Evolutionary conservation across 495 filamentous ascomycete genomes (phyloP).

Genomic region (Xylaria sp.): DNA sequence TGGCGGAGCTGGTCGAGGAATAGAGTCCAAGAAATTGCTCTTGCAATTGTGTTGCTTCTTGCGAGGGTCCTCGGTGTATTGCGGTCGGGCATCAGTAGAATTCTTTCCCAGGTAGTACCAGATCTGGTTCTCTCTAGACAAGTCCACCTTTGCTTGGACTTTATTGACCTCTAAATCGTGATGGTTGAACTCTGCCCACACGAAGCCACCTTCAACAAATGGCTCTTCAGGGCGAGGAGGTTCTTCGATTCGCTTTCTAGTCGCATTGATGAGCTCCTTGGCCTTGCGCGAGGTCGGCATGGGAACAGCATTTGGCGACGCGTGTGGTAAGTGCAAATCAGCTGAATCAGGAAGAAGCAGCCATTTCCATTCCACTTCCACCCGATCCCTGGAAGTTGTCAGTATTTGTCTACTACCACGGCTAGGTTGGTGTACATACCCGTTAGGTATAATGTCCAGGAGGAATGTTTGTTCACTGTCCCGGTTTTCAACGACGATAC

Average conservation of each 20-base stretch:
- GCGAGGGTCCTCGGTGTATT: constrained; percentile 84
- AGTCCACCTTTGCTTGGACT: constrained; percentile 64
- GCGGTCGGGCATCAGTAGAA: constrained; percentile 90
- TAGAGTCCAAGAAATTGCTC: constrained; percentile 68
- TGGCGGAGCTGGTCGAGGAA: constrained; percentile 57
- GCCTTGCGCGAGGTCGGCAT: constrained; percentile 62
- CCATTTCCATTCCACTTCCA: constrained; percentile 83
- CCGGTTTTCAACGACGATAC: constrained; percentile 85
- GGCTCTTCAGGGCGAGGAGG: constrained; percentile 71
- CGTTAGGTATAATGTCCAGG: constrained; percentile 85
- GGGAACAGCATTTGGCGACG: constrained; percentile 63
- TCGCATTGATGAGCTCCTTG: constrained; percentile 63
- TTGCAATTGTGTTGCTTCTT: constrained; percentile 61
- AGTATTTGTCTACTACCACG: constrained; percentile 30
- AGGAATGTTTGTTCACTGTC: constrained; percentile 75
- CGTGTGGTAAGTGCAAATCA: constrained; percentile 68
- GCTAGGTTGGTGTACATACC: constrained; percentile 61
- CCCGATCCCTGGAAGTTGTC: constrained; percentile 52
- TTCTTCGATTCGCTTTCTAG: constrained; percentile 62
- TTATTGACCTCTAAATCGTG: constrained; percentile 50
- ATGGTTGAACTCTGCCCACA: constrained; percentile 85
- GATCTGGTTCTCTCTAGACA: constrained; percentile 72
- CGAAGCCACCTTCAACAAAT: constrained; percentile 68
- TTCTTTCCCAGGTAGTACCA: constrained; percentile 89
- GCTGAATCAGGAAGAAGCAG: constrained; percentile 70